A percentile compares a stretch with the other conserved stretches of the same genome.
phyloP scores from a whole-genome alignment of 2,329 filamentous ascomycete species.

The Phoma sp. region DNA sequence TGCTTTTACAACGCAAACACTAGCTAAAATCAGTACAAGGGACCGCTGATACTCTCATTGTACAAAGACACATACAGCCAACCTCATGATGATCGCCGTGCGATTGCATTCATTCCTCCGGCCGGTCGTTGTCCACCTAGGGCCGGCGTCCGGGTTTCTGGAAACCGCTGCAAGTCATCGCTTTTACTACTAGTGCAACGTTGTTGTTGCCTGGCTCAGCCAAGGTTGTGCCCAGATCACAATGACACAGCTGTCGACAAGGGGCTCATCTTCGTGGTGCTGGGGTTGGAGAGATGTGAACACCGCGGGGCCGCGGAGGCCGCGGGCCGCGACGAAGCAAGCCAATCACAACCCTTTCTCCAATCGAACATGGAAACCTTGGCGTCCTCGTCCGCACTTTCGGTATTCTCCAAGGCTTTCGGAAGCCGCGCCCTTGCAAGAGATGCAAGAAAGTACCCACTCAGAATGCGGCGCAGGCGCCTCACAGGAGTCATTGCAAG shows the following conservation, averaged over 20 bases:
- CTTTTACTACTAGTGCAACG: not conserved
- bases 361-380: not conserved
- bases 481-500: not conserved
- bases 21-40: not conserved
- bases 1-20: slow-evolving; percentile 22
- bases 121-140: not conserved
- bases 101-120: not conserved
- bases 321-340: not conserved
- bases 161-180: not conserved
- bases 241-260: not conserved
- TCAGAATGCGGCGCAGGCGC: not conserved
- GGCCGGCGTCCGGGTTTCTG: not conserved
- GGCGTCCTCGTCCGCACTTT: not conserved
- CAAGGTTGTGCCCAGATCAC: not conserved
- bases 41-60: not conserved
- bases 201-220: not conserved
- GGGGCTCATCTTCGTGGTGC: not conserved
- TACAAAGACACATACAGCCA: slow-evolving; percentile 14
- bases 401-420: not conserved
- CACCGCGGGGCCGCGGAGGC: slow-evolving; percentile 1
- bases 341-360: not conserved
- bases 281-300: not conserved
- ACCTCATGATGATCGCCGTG: slow-evolving; percentile 14
- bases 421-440: not conserved
- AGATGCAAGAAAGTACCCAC: not conserved